Conservation (phyloP, 345 rosid genomes). For the Microthlaspi erraticum region DNA sequence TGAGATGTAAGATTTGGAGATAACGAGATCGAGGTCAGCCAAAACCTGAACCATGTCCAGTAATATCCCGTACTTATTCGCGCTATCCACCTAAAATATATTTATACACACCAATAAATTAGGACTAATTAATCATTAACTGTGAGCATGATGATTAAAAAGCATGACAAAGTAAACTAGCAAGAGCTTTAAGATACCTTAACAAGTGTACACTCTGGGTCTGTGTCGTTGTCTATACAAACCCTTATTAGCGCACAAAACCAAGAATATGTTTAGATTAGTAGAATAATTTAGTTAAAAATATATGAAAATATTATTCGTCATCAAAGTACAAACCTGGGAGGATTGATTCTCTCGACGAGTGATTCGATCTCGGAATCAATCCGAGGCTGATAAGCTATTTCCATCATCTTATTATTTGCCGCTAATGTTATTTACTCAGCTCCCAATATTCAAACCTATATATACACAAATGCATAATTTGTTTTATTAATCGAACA, state of each 20-base stretch:
- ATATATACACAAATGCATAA: not conserved
- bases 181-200: slow-evolving; percentile 55
- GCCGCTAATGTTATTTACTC: not conserved
- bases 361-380: slow-evolving; percentile 81
- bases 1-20: slow-evolving; percentile 89
- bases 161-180: not conserved
- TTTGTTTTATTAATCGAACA: not conserved
- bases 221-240: slow-evolving; percentile 81
- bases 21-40: slow-evolving; percentile 95
- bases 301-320: not conserved
- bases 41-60: slow-evolving; percentile 94
- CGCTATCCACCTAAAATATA: slow-evolving; percentile 82
- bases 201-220: slow-evolving; percentile 77
- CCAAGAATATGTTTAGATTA: slow-evolving; percentile 1
- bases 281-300: not conserved
- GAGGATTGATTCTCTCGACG: slow-evolving; percentile 86
- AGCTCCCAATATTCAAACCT: slow-evolving; percentile 24
- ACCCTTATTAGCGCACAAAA: slow-evolving; percentile 58
- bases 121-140: not conserved
- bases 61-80: slow-evolving; percentile 86
- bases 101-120: slow-evolving; percentile 18
- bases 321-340: slow-evolving; percentile 52
- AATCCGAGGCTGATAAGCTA: slow-evolving; percentile 66
- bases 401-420: slow-evolving; percentile 56
- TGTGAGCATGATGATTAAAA: not conserved